Percentiles rank a stretch among this genome's conserved stretches.
phyloP scores from a whole-genome alignment of 768 basidiomycete species.

The Termitomyces sp. region DNA sequence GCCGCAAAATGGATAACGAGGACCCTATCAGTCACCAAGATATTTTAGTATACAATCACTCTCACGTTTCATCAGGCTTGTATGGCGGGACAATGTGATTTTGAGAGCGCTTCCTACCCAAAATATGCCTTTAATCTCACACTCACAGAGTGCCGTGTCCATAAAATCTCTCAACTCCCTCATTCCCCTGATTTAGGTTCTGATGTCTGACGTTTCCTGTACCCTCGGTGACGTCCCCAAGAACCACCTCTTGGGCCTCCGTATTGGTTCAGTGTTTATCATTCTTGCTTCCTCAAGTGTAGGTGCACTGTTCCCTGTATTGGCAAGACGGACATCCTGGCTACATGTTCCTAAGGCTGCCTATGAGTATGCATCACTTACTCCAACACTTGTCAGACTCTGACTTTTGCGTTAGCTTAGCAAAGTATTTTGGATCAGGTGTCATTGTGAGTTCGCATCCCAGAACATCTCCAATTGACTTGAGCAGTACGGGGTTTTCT shows the following conservation, averaged over 20 bases:
- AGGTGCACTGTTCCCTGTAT: conserved; percentile 69
- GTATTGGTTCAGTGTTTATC: conserved; percentile 72
- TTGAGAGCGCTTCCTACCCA: not conserved
- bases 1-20: not conserved
- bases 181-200: not conserved
- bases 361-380: conserved; percentile 54
- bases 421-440: conserved; percentile 89
- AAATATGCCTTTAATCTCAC: not conserved
- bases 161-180: not conserved
- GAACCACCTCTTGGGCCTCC: conserved; percentile 42
- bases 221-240: conserved; percentile 42
- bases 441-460: conserved; percentile 56
- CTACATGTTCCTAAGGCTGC: conserved; percentile 51
- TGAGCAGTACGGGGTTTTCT: not conserved
- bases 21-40: not conserved
- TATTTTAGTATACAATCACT: not conserved
- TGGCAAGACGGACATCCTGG: conserved; percentile 47
- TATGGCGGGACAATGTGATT: not conserved
- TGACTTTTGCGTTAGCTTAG: conserved; percentile 45
- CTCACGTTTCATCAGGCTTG: not conserved
- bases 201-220: conserved; percentile 32
- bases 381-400: not conserved
- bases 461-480: not conserved
- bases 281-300: conserved; percentile 52
- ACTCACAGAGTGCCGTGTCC: not conserved